phyloP scores from a whole-genome alignment of 225 moss, liverwort and hornwort genomes.

The Polytrichum formosum region DNA sequence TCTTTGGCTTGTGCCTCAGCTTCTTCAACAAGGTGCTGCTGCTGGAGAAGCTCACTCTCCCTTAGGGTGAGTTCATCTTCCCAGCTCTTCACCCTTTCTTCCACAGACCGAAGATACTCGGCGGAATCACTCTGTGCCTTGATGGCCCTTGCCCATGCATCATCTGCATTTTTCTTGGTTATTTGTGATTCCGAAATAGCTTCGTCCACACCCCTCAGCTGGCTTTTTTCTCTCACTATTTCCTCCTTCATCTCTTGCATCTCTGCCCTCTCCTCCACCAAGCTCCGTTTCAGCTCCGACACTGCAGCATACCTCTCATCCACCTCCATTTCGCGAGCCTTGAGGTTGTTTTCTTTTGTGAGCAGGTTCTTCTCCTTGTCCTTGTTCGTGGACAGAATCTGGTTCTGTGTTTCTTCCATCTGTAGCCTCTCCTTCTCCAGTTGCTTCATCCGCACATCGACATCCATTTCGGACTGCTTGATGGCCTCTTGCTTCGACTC shows the following conservation, averaged over 20 bases:
- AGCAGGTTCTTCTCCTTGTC: conserved; percentile 40
- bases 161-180: conserved; percentile 53
- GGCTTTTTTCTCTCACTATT: conserved; percentile 37
- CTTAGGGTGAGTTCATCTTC: conserved; percentile 48
- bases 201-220: conserved; percentile 34
- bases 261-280: conserved; percentile 24
- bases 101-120: conserved; percentile 51
- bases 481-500: conserved; percentile 38
- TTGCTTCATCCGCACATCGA: conserved; percentile 34
- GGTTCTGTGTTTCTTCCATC: conserved; percentile 36
- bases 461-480: conserved; percentile 41
- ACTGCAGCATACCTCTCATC: conserved; percentile 39
- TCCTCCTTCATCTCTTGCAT: conserved; percentile 33
- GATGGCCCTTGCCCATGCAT: conserved; percentile 48
- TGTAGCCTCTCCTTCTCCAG: conserved; percentile 30
- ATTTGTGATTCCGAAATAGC: conserved; percentile 35
- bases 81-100: conserved; percentile 57
- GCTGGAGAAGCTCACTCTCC: conserved; percentile 51
- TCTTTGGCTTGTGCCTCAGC: conserved; percentile 41
- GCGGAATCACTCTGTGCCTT: conserved; percentile 56
- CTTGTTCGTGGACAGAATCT: conserved; percentile 14
- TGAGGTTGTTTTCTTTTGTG: conserved; percentile 34
- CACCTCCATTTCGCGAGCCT: conserved; percentile 40
- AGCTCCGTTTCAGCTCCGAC: conserved; percentile 6
- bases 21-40: conserved; percentile 34